phyloP scores from a whole-genome alignment of 805 yeast genomes.

The Nakazawaea ishiwadae region DNA sequence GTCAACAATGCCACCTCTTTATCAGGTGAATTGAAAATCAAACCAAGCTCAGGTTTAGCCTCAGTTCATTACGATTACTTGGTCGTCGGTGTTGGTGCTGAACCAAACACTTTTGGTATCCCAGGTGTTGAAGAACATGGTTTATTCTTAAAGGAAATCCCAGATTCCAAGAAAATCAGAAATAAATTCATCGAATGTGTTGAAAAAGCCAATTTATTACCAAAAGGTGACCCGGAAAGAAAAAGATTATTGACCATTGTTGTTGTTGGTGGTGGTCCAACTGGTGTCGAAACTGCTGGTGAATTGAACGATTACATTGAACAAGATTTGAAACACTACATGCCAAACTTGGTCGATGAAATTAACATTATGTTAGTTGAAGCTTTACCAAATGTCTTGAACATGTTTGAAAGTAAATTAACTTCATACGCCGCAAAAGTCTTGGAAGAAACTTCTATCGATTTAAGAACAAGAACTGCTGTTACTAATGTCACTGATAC shows the following conservation, averaged over 20 bases:
- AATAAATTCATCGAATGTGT: constrained; percentile 44
- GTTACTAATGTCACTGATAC: constrained; percentile 43
- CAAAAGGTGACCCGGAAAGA: constrained; percentile 47
- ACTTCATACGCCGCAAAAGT: constrained; percentile 48
- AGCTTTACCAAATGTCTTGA: constrained; percentile 50
- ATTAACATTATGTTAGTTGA: constrained; percentile 46
- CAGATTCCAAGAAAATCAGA: constrained; percentile 45
- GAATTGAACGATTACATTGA: constrained; percentile 53
- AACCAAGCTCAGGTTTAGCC: constrained; percentile 36
- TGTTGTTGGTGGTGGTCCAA: constrained; percentile 57
- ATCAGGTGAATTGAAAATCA: constrained; percentile 43
- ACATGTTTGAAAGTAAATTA: constrained; percentile 45
- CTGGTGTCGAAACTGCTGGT: constrained; percentile 56
- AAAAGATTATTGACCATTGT: constrained; percentile 46
- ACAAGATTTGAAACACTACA: constrained; percentile 49
- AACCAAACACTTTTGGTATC: constrained; percentile 52
- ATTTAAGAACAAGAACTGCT: constrained; percentile 43
- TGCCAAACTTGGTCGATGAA: constrained; percentile 49
- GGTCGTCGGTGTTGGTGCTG: constrained; percentile 54
- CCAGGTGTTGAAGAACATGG: constrained; percentile 56
- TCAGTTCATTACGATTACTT: constrained; percentile 47
- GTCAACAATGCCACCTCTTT: constrained; percentile 43
- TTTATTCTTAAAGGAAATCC: constrained; percentile 46
- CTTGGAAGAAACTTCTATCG: constrained; percentile 44
- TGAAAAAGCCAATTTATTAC: constrained; percentile 50